Evolutionary conservation across 306 rosid species (phyloP).

Genomic region (Medicago ruthenica): DNA sequence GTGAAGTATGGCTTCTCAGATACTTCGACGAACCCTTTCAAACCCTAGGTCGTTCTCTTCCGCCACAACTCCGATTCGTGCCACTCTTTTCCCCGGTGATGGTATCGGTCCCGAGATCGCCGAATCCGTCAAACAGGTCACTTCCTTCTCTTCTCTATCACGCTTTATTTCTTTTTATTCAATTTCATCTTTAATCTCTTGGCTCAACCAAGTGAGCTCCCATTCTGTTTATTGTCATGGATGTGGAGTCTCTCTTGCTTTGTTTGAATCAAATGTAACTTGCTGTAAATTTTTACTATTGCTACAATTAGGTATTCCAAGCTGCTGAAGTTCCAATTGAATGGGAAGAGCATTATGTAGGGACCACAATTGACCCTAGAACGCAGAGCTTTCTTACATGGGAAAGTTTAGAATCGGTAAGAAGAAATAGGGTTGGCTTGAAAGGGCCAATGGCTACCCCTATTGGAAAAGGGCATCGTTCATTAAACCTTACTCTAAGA

Average conservation of each 20-base stretch:
- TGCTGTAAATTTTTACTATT: slow-evolving; percentile 26
- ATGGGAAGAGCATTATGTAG: slow-evolving; percentile 97
- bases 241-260: slow-evolving; percentile 17
- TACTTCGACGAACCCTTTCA: slow-evolving; percentile 64
- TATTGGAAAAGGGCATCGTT: slow-evolving; percentile 96
- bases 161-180: no score
- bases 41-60: slow-evolving; percentile 68
- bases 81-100: slow-evolving; percentile 98
- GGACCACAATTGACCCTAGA: slow-evolving; percentile 78
- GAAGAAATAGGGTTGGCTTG: slow-evolving; percentile 82
- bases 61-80: slow-evolving; percentile 67
- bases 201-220: no score
- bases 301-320: slow-evolving; percentile 62
- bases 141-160: not conserved
- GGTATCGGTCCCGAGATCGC: slow-evolving; percentile 99
- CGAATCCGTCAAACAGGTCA: slow-evolving; percentile 90
- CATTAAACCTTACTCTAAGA: slow-evolving; percentile 94
- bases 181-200: no score
- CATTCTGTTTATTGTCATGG: not conserved
- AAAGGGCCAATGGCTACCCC: slow-evolving; percentile 99
- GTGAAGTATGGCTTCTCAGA: slow-evolving; percentile 71
- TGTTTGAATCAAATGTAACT: slow-evolving; percentile 24
- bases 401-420: slow-evolving; percentile 96
- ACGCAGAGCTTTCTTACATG: slow-evolving; percentile 96
- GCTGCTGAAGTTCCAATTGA: slow-evolving; percentile 89